Evolutionary conservation across 106 monocot species (phyloP), one percentile per base, ranked within the genome.

Genomic region (Agapanthus africanus): DNA sequence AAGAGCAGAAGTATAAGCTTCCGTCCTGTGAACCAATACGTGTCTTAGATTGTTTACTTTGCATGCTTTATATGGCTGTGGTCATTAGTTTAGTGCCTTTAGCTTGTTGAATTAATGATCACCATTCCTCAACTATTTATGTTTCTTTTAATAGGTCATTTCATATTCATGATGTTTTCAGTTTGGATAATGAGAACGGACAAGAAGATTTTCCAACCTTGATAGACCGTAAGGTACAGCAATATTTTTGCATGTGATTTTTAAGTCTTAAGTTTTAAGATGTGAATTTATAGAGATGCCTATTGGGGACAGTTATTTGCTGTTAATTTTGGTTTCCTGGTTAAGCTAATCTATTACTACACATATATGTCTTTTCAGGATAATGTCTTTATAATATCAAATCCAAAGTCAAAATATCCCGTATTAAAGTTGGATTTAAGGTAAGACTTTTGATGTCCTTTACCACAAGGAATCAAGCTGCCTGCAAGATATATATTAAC

Each of bases 371-470:
- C n/a, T 32, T 52, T 59, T 74, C 50, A 93, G 93, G 93, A 93
- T 70, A 93, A 93, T 78, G 85, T 93, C 56, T 93, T 93, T 33
- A 88, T 93, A 19, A 93, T 93, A 77, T 93, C 93, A 74, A 93
- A 93, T 70, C 93, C 88, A 26, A 93, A 93, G 69, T 93, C 93
- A 75, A 93, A 86, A 54, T 93, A 93, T 81, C 93, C 93, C 23
- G 78, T 93, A 52, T 67, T 93, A 37, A 85, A 93, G 69, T 78
- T 93, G 72, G 93, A 93, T 60, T 77, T 86, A 37, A 88, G 88
- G 93, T 88, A 79, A 66, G 57, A 6, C 18, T 69, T 23, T 38
- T 70, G 39, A 21, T 37, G 23, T 9, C 31, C 0, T 35, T 32
- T 32, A 3, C 60, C 30, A 13, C 32, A 60, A 60, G 1, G 33